phyloP scores from a whole-genome alignment of 371 early-diverging fungal genomes.

The Nematocida minor region DNA sequence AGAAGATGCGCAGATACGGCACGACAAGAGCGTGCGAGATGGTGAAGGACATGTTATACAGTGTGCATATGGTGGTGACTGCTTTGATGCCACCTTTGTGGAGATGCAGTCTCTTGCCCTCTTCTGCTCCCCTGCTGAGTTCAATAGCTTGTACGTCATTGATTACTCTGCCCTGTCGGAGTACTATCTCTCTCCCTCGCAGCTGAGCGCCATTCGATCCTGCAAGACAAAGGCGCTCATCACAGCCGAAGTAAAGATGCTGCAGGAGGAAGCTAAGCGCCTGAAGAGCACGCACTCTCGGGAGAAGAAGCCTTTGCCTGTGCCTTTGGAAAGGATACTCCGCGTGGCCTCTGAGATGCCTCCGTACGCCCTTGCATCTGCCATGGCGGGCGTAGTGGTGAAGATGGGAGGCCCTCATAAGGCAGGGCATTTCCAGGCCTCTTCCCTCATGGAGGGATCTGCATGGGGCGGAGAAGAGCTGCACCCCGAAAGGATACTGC shows the following conservation, averaged over 20 bases:
- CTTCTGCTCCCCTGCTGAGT: slow-evolving; percentile 31
- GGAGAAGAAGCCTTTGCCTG: slow-evolving; percentile 41
- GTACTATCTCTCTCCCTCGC: not conserved
- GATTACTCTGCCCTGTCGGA: slow-evolving; percentile 8
- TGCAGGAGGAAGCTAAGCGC: slow-evolving; percentile 13
- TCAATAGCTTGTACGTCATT: not conserved
- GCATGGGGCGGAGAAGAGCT: slow-evolving; percentile 15
- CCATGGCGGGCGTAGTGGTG: not conserved
- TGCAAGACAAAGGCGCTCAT: not conserved
- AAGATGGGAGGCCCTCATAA: not conserved
- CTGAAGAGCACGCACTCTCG: not conserved
- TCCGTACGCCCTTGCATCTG: not conserved
- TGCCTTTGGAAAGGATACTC: slow-evolving; percentile 30
- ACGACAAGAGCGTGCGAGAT: slow-evolving; percentile 92
- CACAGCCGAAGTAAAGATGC: slow-evolving; percentile 18
- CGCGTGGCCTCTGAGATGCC: not conserved
- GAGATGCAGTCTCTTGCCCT: slow-evolving; percentile 44
- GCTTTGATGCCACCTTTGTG: slow-evolving; percentile 78
- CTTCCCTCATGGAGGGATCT: not conserved
- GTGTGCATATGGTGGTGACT: slow-evolving; percentile 95
- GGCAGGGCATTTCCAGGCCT: not conserved
- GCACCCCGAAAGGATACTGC: slow-evolving; percentile 26
- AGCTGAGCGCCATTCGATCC: not conserved
- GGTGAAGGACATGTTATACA: slow-evolving; percentile 82
- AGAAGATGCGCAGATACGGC: slow-evolving; percentile 91